Evolutionary conservation across 2,329 filamentous ascomycete genomes (phyloP).

Genomic region (Plenodomus lindquistii): DNA sequence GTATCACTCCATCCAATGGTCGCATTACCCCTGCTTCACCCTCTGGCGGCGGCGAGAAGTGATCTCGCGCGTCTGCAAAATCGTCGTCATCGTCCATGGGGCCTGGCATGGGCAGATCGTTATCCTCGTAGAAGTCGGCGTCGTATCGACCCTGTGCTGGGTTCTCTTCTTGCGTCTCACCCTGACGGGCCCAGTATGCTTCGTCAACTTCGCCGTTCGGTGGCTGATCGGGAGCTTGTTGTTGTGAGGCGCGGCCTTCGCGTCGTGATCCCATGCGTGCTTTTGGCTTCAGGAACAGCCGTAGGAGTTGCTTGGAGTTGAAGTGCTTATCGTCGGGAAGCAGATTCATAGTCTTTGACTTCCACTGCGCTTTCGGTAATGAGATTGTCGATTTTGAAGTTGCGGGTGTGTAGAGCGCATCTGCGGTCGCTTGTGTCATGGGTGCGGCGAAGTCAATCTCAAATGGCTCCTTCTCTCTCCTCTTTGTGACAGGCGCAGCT

Average conservation of each 20-base stretch:
- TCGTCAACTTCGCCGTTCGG: constrained; percentile 85
- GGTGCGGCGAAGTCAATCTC: constrained; percentile 87
- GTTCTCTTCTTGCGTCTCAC: constrained; percentile 56
- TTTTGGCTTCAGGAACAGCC: constrained; percentile 92
- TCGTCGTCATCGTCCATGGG: constrained; percentile 65
- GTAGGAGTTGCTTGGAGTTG: constrained; percentile 87
- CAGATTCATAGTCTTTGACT: constrained; percentile 87
- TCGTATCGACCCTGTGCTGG: constrained; percentile 80
- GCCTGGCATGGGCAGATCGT: constrained; percentile 70
- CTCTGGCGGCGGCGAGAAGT: constrained; percentile 70
- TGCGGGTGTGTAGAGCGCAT: constrained; percentile 80
- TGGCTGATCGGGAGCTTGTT: constrained; percentile 49
- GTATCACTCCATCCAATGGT: constrained; percentile 53
- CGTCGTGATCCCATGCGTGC: constrained; percentile 75
- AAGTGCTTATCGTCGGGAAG: constrained; percentile 98
- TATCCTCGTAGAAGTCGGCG: constrained; percentile 96
- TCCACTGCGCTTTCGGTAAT: constrained; percentile 92
- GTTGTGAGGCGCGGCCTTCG: constrained; percentile 36
- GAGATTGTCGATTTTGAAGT: constrained; percentile 79
- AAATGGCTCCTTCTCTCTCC: constrained; percentile 96
- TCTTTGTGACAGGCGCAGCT: constrained; percentile 61
- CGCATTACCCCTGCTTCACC: constrained; percentile 43
- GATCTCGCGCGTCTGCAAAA: constrained; percentile 79
- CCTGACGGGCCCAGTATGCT: constrained; percentile 81
- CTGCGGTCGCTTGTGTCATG: constrained; percentile 70